Conservation (phyloP, 2,329 filamentous ascomycete species). For the Ramularia endophylla region DNA sequence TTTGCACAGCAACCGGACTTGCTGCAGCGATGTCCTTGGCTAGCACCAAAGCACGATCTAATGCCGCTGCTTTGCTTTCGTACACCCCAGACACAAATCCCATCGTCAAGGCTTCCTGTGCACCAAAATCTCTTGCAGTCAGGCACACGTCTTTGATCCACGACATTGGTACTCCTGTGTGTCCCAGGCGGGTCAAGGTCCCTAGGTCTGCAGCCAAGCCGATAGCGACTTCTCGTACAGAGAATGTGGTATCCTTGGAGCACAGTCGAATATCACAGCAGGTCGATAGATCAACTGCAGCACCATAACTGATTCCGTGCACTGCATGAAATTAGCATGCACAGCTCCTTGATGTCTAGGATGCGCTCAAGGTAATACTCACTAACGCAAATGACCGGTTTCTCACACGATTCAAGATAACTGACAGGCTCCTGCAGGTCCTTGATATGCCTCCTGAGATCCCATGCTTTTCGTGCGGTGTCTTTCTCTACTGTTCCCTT, state of each 20-base stretch:
- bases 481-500: slow-evolving; percentile 14
- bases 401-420: slow-evolving; percentile 78
- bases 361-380: slow-evolving; percentile 59
- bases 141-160: slow-evolving; percentile 78
- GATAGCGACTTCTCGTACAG: slow-evolving; percentile 77
- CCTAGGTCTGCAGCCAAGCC: slow-evolving; percentile 75
- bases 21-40: slow-evolving; percentile 68
- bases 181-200: slow-evolving; percentile 67
- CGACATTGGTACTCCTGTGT: slow-evolving; percentile 61
- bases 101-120: slow-evolving; percentile 60
- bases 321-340: slow-evolving; percentile 61
- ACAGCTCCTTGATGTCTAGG: slow-evolving; percentile 70
- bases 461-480: slow-evolving; percentile 24
- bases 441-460: slow-evolving; percentile 60
- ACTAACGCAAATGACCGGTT: slow-evolving; percentile 72
- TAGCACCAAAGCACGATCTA: slow-evolving; percentile 57
- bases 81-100: slow-evolving; percentile 66
- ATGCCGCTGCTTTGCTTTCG: slow-evolving; percentile 51
- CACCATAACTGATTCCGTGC: slow-evolving; percentile 70
- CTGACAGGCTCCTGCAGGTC: slow-evolving; percentile 77
- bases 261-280: slow-evolving; percentile 66
- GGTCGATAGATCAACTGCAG: slow-evolving; percentile 66
- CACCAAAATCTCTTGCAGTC: slow-evolving; percentile 62
- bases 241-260: slow-evolving; percentile 50
- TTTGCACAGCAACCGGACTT: slow-evolving; percentile 80